A percentile compares a stretch with the other conserved stretches of the same genome.
Evolutionary conservation across 177 flowering plant genomes (phyloP).

Genomic region (Vitis hybrid): DNA sequence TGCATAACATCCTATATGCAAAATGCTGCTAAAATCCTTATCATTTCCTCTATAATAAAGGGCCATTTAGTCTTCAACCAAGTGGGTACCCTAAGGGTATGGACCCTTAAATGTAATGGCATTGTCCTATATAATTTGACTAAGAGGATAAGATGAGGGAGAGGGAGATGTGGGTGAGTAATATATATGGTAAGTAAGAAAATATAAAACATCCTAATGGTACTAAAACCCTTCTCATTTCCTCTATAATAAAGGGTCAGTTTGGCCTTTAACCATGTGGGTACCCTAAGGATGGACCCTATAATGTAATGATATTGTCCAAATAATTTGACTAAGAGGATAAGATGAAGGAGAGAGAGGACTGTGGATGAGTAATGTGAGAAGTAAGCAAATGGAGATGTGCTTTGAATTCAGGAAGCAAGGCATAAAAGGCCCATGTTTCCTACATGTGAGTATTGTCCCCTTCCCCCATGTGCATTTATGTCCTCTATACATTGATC

Average conservation of each 20-base stretch:
- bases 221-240: too few species aligned
- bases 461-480: constrained; percentile 39
- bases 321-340: constrained; percentile 3
- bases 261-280: too few species aligned
- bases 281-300: too few species aligned
- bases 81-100: too few species aligned
- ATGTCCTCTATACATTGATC: background rate
- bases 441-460: constrained; percentile 39
- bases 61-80: background rate
- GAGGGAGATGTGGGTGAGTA: too few species aligned
- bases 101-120: too few species aligned
- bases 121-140: too few species aligned
- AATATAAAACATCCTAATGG: too few species aligned
- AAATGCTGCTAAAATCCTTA: background rate
- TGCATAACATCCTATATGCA: too few species aligned
- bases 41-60: background rate
- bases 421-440: constrained; percentile 26
- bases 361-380: background rate
- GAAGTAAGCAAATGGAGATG: background rate
- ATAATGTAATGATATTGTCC: background rate
- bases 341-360: constrained; percentile 9
- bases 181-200: too few species aligned
- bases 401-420: constrained; percentile 31
- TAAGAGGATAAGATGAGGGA: too few species aligned
- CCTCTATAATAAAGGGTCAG: too few species aligned